A percentile compares a stretch with the other conserved stretches of the same genome.
Evolutionary conservation across 805 yeast species (phyloP).

Genomic region (Vanderwaltozyma yarrowii): DNA sequence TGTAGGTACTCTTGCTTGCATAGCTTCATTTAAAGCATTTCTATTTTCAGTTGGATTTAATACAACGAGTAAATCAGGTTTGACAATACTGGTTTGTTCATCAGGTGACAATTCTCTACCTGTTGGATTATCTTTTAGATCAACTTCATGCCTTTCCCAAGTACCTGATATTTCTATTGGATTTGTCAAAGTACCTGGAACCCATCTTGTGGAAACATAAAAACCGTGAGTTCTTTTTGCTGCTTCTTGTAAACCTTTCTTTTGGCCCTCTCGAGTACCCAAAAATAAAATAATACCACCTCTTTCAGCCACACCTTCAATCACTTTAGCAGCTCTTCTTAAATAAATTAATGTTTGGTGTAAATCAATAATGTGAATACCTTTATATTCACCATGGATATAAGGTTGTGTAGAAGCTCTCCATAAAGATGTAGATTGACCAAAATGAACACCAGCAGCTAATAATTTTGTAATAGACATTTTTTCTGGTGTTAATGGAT

Average conservation of each 20-base stretch:
- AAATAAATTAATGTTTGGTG: conserved; percentile 70
- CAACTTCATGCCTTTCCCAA: conserved; percentile 65
- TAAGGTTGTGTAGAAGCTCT: conserved; percentile 78
- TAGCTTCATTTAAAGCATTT: conserved; percentile 72
- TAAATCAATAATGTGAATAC: conserved; percentile 83
- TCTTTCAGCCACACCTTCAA: conserved; percentile 66
- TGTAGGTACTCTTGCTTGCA: conserved; percentile 76
- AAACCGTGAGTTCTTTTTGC: conserved; percentile 71
- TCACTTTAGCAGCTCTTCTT: conserved; percentile 76
- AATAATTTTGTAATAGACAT: conserved; percentile 59
- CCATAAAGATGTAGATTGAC: conserved; percentile 75
- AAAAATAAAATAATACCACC: conserved; percentile 83
- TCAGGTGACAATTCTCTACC: conserved; percentile 42
- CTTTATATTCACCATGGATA: conserved; percentile 80
- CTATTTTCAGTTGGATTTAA: conserved; percentile 84
- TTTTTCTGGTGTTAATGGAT: conserved; percentile 48
- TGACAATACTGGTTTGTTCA: conserved; percentile 46
- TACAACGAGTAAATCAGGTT: conserved; percentile 82
- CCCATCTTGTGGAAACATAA: conserved; percentile 80
- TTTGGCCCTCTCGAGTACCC: conserved; percentile 75
- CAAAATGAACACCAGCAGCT: conserved; percentile 92
- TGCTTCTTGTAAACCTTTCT: conserved; percentile 64
- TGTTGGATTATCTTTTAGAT: conserved; percentile 61
- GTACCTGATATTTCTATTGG: conserved; percentile 50
- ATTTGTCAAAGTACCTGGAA: conserved; percentile 91